phyloP scores from a whole-genome alignment of 202 grass and related monocot species.

The Zizania palustris region DNA sequence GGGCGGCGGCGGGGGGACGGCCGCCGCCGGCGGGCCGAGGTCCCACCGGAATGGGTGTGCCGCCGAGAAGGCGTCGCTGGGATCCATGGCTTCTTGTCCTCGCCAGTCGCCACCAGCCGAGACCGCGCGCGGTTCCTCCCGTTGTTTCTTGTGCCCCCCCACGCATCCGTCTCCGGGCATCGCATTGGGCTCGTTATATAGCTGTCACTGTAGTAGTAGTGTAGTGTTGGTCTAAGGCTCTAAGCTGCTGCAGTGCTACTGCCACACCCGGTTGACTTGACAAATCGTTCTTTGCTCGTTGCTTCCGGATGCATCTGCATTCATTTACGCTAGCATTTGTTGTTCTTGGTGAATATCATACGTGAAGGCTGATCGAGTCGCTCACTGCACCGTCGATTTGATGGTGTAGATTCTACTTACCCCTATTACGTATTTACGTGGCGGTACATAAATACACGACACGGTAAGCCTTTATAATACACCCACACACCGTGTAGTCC shows the following conservation, averaged over 20 bases:
- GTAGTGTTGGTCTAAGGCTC: background rate
- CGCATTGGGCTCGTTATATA: constrained; percentile 32
- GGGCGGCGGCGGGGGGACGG: background rate
- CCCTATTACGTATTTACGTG: constrained; percentile 45
- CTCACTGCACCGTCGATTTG: constrained; percentile 43
- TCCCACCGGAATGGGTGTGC: constrained; percentile 81
- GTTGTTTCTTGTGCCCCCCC: background rate
- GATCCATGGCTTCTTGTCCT: constrained; percentile 40
- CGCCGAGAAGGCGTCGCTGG: constrained; percentile 59
- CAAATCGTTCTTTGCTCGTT: constrained; percentile 25
- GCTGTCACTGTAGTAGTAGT: constrained; percentile 31
- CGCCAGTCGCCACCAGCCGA: no score
- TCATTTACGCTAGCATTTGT: constrained; percentile 20
- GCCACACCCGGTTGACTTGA: constrained; percentile 46
- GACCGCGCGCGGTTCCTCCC: background rate
- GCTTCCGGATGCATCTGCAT: constrained; percentile 6
- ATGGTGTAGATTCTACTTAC: constrained; percentile 58
- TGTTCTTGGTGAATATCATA: background rate
- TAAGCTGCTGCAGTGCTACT: background rate
- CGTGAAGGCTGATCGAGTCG: constrained; percentile 16
- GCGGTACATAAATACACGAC: constrained; percentile 56
- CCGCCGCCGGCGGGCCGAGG: constrained; percentile 34
- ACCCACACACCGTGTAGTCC: constrained; percentile 43
- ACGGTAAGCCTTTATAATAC: constrained; percentile 33
- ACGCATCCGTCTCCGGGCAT: background rate